phyloP scores from a whole-genome alignment of 805 yeast species.

The Candida ipomoeae region DNA sequence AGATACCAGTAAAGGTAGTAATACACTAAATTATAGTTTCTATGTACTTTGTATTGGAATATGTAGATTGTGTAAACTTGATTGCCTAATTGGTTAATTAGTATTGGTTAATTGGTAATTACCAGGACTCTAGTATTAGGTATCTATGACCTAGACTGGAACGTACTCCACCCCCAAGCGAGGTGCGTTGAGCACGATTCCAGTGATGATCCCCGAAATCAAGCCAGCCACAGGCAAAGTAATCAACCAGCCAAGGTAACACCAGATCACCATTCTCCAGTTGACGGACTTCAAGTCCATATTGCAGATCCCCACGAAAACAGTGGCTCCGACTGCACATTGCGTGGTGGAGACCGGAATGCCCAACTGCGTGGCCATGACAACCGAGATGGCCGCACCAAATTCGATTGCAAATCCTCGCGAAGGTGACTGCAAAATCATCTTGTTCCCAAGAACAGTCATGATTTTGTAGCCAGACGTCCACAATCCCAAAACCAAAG shows the following conservation, averaged over 20 bases:
- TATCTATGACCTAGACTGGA: slow-evolving; percentile 4
- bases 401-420: slow-evolving; percentile 74
- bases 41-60: too few species aligned
- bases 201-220: slow-evolving; percentile 63
- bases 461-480: slow-evolving; percentile 68
- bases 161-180: slow-evolving; percentile 29
- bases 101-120: too few species aligned
- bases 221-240: slow-evolving; percentile 74
- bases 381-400: slow-evolving; percentile 73
- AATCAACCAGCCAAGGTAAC: slow-evolving; percentile 67
- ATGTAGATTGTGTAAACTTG: too few species aligned
- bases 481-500: slow-evolving; percentile 67
- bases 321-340: slow-evolving; percentile 75
- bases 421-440: slow-evolving; percentile 72
- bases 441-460: slow-evolving; percentile 66
- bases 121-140: too few species aligned
- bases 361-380: slow-evolving; percentile 67
- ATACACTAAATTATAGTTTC: too few species aligned
- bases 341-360: slow-evolving; percentile 79
- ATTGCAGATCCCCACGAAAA: slow-evolving; percentile 71
- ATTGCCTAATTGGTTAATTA: too few species aligned
- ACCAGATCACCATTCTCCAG: slow-evolving; percentile 74
- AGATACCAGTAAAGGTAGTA: too few species aligned
- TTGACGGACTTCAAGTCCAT: slow-evolving; percentile 58
- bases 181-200: slow-evolving; percentile 64